Conservation (phyloP, 345 rosid genomes). For the Mercurialis annua region DNA sequence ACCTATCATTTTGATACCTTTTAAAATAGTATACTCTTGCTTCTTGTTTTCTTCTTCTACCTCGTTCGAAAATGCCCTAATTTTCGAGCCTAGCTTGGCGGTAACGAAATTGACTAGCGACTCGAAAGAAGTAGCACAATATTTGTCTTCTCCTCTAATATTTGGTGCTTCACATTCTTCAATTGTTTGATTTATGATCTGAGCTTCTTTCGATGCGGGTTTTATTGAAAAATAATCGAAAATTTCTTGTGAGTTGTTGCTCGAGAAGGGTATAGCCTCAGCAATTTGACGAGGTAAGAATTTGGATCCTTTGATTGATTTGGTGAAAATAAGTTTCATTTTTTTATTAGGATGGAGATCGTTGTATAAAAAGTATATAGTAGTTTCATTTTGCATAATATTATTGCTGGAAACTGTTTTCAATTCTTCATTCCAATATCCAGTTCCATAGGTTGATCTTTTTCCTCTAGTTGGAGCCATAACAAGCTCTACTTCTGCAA, state of each 20-base stretch:
- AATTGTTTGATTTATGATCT: background rate
- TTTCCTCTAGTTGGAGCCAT: too few species aligned
- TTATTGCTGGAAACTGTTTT: too few species aligned
- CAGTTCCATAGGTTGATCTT: too few species aligned
- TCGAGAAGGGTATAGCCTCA: conserved; percentile 8
- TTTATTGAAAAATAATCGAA: background rate
- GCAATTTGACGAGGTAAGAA: conserved; percentile 12
- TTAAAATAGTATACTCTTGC: background rate
- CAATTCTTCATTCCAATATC: too few species aligned
- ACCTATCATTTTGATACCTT: background rate
- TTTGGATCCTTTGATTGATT: background rate
- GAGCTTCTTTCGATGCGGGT: background rate
- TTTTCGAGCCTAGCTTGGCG: conserved; percentile 6
- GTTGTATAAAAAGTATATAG: background rate
- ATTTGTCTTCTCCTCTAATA: conserved; percentile 23
- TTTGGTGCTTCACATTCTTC: conserved; percentile 8
- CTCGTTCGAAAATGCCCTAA: background rate
- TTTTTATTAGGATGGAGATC: background rate
- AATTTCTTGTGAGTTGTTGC: conserved; percentile 1
- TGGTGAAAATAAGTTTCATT: background rate
- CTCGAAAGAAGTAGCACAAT: conserved; percentile 23
- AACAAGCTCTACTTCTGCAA: too few species aligned
- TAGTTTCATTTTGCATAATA: background rate
- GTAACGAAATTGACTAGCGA: conserved; percentile 5
- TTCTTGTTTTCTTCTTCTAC: background rate